Percentiles rank a stretch among this genome's conserved stretches.
Conservation (phyloP, 1,139 yeast genomes). For the Entelexis paramagnoliae region DNA sequence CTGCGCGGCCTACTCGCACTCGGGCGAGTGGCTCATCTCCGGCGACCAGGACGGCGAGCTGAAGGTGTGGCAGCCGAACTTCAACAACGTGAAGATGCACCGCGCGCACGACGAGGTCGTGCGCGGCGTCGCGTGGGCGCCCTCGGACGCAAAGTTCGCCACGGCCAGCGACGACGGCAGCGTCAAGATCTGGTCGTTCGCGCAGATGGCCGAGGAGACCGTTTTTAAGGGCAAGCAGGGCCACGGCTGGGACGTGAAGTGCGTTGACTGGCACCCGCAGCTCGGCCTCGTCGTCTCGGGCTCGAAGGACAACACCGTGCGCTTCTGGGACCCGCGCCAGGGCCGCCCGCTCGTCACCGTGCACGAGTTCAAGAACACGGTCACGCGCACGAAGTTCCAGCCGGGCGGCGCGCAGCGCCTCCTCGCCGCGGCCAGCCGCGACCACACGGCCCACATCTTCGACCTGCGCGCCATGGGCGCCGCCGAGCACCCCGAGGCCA, state of each 20-base stretch:
- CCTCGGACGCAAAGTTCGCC: slow-evolving; percentile 80
- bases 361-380: slow-evolving; percentile 90
- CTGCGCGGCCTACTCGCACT: slow-evolving; percentile 70
- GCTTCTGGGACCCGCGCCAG: slow-evolving; percentile 95
- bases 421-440: slow-evolving; percentile 80
- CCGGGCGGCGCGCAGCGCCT: slow-evolving; percentile 52
- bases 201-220: slow-evolving; percentile 77
- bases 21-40: slow-evolving; percentile 87
- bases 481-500: slow-evolving; percentile 4
- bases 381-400: slow-evolving; percentile 74
- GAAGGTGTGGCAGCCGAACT: slow-evolving; percentile 96
- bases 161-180: slow-evolving; percentile 89
- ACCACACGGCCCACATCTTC: slow-evolving; percentile 75
- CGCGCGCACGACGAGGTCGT: slow-evolving; percentile 74
- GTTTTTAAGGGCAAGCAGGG: slow-evolving; percentile 48
- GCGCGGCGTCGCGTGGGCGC: slow-evolving; percentile 79
- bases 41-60: slow-evolving; percentile 89
- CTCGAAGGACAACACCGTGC: slow-evolving; percentile 85
- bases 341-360: slow-evolving; percentile 65
- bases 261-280: slow-evolving; percentile 93
- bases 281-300: slow-evolving; percentile 58
- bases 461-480: slow-evolving; percentile 46
- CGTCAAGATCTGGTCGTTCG: slow-evolving; percentile 87
- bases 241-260: slow-evolving; percentile 97
- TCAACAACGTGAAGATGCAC: slow-evolving; percentile 84